phyloP scores from a whole-genome alignment of 179 eudicot genomes.

The Silene vulgaris region DNA sequence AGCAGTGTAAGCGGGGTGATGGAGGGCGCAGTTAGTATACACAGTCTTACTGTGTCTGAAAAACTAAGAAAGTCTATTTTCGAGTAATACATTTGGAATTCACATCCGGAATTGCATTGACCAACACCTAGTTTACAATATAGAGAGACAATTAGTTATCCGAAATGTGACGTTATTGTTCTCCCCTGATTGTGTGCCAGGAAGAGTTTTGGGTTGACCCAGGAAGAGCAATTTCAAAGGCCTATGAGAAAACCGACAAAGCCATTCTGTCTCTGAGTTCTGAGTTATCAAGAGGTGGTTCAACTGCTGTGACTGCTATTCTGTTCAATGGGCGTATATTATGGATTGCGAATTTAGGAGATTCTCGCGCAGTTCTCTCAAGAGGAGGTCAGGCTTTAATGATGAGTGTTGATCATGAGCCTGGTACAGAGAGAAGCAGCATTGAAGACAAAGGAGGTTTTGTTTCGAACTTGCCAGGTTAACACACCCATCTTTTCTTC shows the following conservation, averaged over 20 bases:
- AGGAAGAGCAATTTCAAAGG: conserved; percentile 49
- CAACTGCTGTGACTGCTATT: conserved; percentile 83
- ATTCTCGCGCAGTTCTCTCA: conserved; percentile 70
- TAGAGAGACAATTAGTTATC: not conserved
- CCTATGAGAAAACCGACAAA: conserved; percentile 57
- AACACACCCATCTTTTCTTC: conserved; percentile 5
- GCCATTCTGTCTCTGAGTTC: conserved; percentile 46
- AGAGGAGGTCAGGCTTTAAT: conserved; percentile 54
- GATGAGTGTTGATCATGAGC: conserved; percentile 72
- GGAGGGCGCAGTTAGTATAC: no score
- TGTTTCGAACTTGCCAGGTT: conserved; percentile 14
- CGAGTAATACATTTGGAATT: no score
- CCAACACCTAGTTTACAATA: no score
- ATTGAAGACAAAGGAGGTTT: conserved; percentile 15
- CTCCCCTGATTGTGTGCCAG: conserved; percentile 21
- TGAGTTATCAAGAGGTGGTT: conserved; percentile 67
- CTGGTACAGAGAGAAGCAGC: conserved; percentile 42
- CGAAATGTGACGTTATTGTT: not conserved
- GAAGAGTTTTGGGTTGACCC: conserved; percentile 65
- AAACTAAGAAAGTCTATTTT: no score
- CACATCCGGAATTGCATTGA: no score
- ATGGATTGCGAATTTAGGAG: conserved; percentile 76
- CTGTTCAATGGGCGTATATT: conserved; percentile 56
- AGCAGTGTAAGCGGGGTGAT: no score
- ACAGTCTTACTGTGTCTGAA: no score